Evolutionary conservation across 2,329 filamentous ascomycete genomes (phyloP), one percentile per base, ranked within the genome.

Genomic region (Dryadomyces quercus-mongolicae): DNA sequence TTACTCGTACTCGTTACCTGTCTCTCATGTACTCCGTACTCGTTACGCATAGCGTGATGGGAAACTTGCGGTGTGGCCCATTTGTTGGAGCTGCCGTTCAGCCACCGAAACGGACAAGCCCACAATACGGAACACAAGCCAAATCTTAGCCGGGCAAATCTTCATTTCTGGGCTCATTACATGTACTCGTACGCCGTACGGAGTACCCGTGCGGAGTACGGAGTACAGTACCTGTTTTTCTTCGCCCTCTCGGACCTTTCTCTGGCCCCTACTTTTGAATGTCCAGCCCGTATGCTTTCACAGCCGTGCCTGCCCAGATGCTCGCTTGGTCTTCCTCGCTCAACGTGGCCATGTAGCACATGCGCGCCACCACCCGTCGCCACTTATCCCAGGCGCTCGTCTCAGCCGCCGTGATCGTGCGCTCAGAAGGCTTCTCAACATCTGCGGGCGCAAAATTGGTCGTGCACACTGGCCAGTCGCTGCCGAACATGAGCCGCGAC

Each of bases 381-480:
- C 91, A 96, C 61, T 84, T 79, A 40, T 71, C 70, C 89, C 90
- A 95, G 36, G 86, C 82, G 34, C 60, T 67, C 62, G 25, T 53
- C 40, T 76, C 76, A 9, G 42, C 18, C 15, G 16, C 42, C 16
- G 42, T 44, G 12, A 44, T n/a, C 15, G 42, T 18, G 18, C 36
- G 36, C 10, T 21, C 13, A n/a, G 44, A 25, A 8, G 7, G 74
- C 76, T 1, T 77, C 78, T 45, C 38, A 55, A 20, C 36, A 12
- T 52, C 43, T 9, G 49, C 21, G 12, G 42, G 42, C 42, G n/a
- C 66, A 18, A 73, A 70, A 0, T 80, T 79, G 38, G 88, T 71
- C 58, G 88, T 91, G 70, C 89, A 95, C 1, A 96, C 85, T 2
- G 92, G 91, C 92, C 92, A 97, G 68, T 96, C 90, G 59, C 86